These are phyloP conservation scores for grape (Vitis vinifera) DNA, from an alignment of 164 flowering plant species.

Conservation along the genomic window DNA sequence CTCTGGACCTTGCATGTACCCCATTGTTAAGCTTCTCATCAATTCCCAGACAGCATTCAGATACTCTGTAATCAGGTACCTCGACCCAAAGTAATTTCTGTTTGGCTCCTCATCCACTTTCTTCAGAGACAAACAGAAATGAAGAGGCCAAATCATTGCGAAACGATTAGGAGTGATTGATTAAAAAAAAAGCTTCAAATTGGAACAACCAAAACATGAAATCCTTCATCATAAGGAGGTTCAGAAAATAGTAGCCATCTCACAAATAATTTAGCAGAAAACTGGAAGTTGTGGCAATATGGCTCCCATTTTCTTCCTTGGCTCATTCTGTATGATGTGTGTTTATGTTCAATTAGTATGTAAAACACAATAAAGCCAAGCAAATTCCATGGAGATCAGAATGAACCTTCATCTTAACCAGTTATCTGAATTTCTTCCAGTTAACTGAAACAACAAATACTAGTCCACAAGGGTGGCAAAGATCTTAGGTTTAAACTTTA, in stretches of 20 bases:
- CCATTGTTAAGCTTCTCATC: constrained; percentile 45
- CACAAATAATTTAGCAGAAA: no score
- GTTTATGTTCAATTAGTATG: no score
- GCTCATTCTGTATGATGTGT: no score
- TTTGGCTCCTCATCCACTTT: constrained; percentile 68
- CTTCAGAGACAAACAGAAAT: constrained; percentile 25
- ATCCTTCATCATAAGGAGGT: no score
- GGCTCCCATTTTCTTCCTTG: no score
- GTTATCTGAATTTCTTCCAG: no score
- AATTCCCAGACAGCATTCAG: constrained; percentile 74
- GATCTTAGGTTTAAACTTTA: neutral
- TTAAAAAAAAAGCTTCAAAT: neutral
- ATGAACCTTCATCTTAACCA: no score
- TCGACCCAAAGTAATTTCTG: constrained; percentile 45
- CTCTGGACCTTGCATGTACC: constrained; percentile 47
- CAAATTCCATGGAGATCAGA: no score
- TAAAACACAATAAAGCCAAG: no score
- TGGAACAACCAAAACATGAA: no score
- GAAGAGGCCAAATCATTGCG: neutral
- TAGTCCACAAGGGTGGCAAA: neutral
- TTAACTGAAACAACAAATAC: neutral
- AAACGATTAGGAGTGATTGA: neutral
- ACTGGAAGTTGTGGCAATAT: no score
- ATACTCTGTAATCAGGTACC: constrained; percentile 35
- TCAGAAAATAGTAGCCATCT: no score